Evolutionary conservation across 352 stramenopile genomes (phyloP), one percentile per base, ranked within the genome.

Genomic region (Phytophthora constricta): DNA sequence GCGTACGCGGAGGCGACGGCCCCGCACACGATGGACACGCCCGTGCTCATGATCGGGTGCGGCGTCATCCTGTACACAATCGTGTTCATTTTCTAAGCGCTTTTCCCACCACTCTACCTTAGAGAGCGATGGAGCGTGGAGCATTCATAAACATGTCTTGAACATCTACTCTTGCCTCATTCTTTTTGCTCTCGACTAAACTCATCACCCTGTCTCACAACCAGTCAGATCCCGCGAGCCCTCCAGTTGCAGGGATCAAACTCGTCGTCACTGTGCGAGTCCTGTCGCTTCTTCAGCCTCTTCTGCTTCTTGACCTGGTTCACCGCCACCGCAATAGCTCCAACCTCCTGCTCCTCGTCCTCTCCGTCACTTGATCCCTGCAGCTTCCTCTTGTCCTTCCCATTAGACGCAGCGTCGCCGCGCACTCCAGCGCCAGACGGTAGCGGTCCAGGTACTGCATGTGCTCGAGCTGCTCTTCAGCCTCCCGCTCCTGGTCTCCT

Each of bases 21-120:
- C 7, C 87, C 87, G 17, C 87, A 95, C 72, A 95, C 84, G 46
- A 95, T 95, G 84, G 87, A 95, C 68, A 92, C 87, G 33, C 87
- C 87, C 0, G 85, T 93, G 60, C 70, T 95, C 58, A 95, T 95
- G 87, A 86, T 91, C 58, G 84, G 80, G 31, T 88, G 84, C 53
- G 87, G 87, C 37, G 57, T 73, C 51, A 88, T 92, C 63, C 58
- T 95, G 33, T 95, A 92, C 67, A 59, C 72, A n/a, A 87, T 95
- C 56, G 83, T 79, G 31, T 59, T 76, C 61, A 48, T 82, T 23
- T 42, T 85, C 16, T 85, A 79, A 75, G 48, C 51, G 37, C 26
- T 71, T 22, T 16, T 33, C 22, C 10, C 42, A 25, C 34, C 22
- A 51, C 45, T 33, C 31, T 37, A 47, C 46, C 41, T 55, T 53